A percentile compares a stretch with the other conserved stretches of the same genome.
These are phyloP conservation scores for Bruguiera parviflora DNA, from an alignment of 345 rosid genomes.

Conservation along the genomic window DNA sequence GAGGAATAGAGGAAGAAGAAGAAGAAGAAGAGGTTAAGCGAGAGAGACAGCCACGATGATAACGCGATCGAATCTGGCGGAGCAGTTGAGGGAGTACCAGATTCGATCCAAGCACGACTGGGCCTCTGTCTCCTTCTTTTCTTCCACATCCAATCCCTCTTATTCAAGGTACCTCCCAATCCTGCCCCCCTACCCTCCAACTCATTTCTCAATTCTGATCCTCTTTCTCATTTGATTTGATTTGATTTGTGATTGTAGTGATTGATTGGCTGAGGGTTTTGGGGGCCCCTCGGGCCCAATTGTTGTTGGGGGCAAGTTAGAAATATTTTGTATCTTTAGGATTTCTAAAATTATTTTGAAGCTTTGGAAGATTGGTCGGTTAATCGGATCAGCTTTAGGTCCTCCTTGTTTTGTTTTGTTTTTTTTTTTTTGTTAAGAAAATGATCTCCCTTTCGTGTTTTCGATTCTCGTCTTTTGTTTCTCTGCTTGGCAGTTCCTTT, in stretches of 20 bases:
- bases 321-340: too few species aligned
- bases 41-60: slow-evolving; percentile 51
- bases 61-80: slow-evolving; percentile 91
- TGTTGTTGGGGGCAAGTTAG: too few species aligned
- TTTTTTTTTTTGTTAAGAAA: background rate
- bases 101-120: slow-evolving; percentile 93
- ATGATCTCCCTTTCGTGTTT: background rate
- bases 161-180: slow-evolving; percentile 56
- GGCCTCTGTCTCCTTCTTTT: slow-evolving; percentile 96
- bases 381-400: background rate
- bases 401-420: background rate
- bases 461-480: background rate
- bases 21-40: background rate
- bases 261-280: too few species aligned
- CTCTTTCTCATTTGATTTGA: background rate
- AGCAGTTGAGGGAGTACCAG: slow-evolving; percentile 92
- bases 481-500: too few species aligned
- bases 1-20: background rate
- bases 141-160: slow-evolving; percentile 69
- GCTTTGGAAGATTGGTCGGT: background rate
- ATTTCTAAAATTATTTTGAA: background rate
- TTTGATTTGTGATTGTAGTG: too few species aligned
- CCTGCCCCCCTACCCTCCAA: too few species aligned
- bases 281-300: too few species aligned
- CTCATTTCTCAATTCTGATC: background rate